Percentiles rank a stretch among this genome's conserved stretches.
phyloP scores from a whole-genome alignment of 2,329 filamentous ascomycete species.

The Diaporthe sp. region DNA sequence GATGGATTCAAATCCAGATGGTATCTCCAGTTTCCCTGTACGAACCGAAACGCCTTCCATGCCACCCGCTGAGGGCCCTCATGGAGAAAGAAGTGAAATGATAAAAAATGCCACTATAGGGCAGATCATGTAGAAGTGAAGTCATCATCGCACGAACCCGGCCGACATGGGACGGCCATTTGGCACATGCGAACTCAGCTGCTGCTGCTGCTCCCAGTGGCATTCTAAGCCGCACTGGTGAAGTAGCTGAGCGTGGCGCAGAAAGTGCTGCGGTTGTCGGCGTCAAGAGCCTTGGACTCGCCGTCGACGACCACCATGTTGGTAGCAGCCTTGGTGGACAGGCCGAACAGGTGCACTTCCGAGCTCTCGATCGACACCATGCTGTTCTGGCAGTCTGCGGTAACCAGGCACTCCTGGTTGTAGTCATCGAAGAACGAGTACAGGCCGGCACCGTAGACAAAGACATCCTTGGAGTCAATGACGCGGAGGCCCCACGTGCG shows the following conservation, averaged over 20 bases:
- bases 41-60: constrained; percentile 31
- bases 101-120: constrained; percentile 26
- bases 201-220: neutral
- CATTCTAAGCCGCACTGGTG: constrained; percentile 38
- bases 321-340: constrained; percentile 79
- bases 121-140: constrained; percentile 31
- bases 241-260: constrained; percentile 71
- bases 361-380: constrained; percentile 79
- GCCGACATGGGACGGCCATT: neutral
- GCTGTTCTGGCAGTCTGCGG: constrained; percentile 79
- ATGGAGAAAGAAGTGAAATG: constrained; percentile 34
- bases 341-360: constrained; percentile 70
- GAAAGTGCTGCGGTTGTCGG: constrained; percentile 74
- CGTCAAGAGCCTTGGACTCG: constrained; percentile 61
- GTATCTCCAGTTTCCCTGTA: constrained; percentile 29
- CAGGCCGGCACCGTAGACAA: constrained; percentile 78
- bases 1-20: constrained; percentile 23
- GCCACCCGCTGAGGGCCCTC: constrained; percentile 12
- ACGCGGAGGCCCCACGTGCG: constrained; percentile 84
- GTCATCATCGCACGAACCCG: neutral
- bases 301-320: constrained; percentile 79
- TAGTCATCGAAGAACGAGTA: constrained; percentile 92
- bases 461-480: constrained; percentile 72
- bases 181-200: neutral
- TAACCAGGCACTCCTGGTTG: constrained; percentile 73